phyloP scores from a whole-genome alignment of 164 flowering plant genomes.

The Kingdonia uniflora region DNA sequence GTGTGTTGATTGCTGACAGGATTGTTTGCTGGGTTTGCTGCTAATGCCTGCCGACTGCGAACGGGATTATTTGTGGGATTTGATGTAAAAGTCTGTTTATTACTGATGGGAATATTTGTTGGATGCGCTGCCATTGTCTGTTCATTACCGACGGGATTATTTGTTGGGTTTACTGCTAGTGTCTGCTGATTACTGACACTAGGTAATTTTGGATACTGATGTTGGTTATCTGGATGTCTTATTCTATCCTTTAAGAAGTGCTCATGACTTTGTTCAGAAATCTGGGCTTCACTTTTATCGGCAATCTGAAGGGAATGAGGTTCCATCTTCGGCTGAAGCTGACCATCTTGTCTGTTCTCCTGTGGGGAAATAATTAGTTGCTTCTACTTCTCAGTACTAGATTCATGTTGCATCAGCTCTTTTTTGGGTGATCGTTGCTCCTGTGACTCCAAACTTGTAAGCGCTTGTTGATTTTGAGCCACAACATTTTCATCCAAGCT shows the following conservation, averaged over 20 bases:
- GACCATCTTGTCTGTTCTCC: conserved; percentile 25
- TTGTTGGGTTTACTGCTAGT: conserved; percentile 23
- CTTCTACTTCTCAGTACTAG: conserved; percentile 31
- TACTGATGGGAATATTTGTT: too few relatives aligned
- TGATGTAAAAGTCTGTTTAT: too few relatives aligned
- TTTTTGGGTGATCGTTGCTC: conserved; percentile 25
- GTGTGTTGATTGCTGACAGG: not conserved
- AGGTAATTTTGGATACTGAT: conserved; percentile 29
- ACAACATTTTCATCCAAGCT: conserved; percentile 28
- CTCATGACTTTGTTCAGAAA: conserved; percentile 28
- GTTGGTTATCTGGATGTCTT: conserved; percentile 21
- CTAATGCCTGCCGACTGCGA: conserved; percentile 1
- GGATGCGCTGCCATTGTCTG: conserved; percentile 22
- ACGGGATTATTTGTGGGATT: too few relatives aligned
- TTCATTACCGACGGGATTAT: conserved; percentile 15
- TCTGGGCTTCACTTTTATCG: conserved; percentile 26
- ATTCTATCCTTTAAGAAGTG: conserved; percentile 24
- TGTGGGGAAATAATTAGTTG: conserved; percentile 21
- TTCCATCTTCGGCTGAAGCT: conserved; percentile 20
- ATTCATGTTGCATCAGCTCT: conserved; percentile 23
- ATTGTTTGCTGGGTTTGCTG: conserved; percentile 27
- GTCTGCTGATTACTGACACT: conserved; percentile 30
- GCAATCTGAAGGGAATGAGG: conserved; percentile 24
- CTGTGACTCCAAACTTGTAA: conserved; percentile 22
- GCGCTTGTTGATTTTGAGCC: conserved; percentile 24